These are phyloP conservation scores for Tulasnella sp. DNA, from an alignment of 768 basidiomycete species.

Conservation along the genomic window DNA sequence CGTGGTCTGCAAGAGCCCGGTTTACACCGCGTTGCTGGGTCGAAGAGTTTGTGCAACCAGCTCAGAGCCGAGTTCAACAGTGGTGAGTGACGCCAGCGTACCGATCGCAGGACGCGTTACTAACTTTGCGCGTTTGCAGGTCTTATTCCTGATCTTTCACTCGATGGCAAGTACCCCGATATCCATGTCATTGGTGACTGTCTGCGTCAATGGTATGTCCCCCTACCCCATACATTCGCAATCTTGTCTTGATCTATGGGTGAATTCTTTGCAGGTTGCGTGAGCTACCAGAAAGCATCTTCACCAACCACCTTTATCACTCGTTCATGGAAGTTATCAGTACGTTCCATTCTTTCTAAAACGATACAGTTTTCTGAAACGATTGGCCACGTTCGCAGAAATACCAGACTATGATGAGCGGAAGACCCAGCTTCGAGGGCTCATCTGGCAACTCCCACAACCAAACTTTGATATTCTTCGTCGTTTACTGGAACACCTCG, in stretches of 20 bases:
- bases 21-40: slow-evolving; percentile 79
- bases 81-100: slow-evolving; percentile 42
- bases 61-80: slow-evolving; percentile 73
- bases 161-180: slow-evolving; percentile 47
- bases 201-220: slow-evolving; percentile 69
- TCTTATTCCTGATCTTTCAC: slow-evolving; percentile 35
- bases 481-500: slow-evolving; percentile 78
- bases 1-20: slow-evolving; percentile 74
- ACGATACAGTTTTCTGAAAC: background rate
- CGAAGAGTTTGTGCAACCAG: slow-evolving; percentile 61
- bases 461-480: slow-evolving; percentile 75
- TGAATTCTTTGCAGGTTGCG: slow-evolving; percentile 44
- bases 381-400: slow-evolving; percentile 44
- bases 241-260: background rate
- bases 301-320: slow-evolving; percentile 65
- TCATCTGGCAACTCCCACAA: slow-evolving; percentile 67
- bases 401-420: slow-evolving; percentile 66
- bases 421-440: slow-evolving; percentile 57
- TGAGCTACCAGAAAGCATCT: slow-evolving; percentile 71
- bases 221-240: background rate
- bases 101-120: background rate
- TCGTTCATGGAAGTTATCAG: slow-evolving; percentile 69
- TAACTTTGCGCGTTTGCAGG: slow-evolving; percentile 23
- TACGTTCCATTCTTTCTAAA: slow-evolving; percentile 40
- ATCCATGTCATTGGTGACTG: slow-evolving; percentile 80